phyloP scores from a whole-genome alignment of 306 rosid species.

The Bauhinia variegata region DNA sequence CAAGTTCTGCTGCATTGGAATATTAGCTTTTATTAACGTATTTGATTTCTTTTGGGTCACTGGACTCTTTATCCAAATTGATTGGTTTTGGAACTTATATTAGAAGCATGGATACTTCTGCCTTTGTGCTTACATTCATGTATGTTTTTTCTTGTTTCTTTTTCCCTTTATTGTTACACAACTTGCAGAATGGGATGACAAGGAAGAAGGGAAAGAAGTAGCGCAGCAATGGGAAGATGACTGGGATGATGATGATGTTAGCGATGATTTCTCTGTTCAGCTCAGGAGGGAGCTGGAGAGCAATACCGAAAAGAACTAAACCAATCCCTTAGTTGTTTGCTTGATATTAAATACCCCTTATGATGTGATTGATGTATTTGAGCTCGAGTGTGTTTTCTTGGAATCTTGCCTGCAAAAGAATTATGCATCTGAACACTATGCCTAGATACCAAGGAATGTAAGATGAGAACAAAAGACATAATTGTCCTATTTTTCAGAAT shows the following conservation, averaged over 20 bases:
- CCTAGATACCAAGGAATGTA: constrained; percentile 22
- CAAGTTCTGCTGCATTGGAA: not conserved
- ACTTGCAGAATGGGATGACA: not conserved
- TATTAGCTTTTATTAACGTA: not conserved
- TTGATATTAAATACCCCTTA: no score
- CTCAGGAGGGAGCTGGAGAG: no score
- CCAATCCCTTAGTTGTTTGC: no score
- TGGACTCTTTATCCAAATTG: not conserved
- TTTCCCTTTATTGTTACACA: not conserved
- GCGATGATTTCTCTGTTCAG: no score
- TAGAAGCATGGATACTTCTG: no score
- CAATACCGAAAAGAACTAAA: no score
- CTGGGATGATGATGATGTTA: no score
- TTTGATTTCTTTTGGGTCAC: not conserved
- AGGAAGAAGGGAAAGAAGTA: no score
- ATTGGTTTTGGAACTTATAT: not conserved
- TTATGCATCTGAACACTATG: constrained; percentile 18
- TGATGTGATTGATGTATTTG: not conserved
- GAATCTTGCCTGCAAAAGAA: constrained; percentile 14
- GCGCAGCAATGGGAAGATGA: no score
- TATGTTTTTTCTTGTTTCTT: not conserved
- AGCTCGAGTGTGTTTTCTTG: not conserved
- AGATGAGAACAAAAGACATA: constrained; percentile 16
- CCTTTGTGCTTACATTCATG: not conserved
- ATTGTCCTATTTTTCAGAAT: constrained; percentile 18